These are phyloP conservation scores for Phlegmacium glaucopus DNA, from an alignment of 768 basidiomycete genomes.

Conservation along the genomic window DNA sequence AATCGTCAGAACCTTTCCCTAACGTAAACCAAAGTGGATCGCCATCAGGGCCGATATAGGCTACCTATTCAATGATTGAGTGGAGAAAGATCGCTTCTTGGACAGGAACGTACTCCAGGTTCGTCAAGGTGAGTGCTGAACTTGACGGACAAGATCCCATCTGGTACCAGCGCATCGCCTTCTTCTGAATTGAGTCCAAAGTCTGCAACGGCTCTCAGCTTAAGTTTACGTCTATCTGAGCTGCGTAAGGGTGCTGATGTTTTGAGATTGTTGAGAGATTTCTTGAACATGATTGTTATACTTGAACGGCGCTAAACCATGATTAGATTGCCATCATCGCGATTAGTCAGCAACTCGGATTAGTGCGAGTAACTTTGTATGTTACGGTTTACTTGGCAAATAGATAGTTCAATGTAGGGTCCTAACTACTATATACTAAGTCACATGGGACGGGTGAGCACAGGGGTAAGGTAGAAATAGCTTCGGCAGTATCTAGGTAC, in stretches of 20 bases:
- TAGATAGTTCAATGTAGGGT: no score
- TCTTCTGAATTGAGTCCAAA: conserved; percentile 52
- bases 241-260: conserved; percentile 73
- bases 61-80: conserved; percentile 39
- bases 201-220: conserved; percentile 47
- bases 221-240: conserved; percentile 73
- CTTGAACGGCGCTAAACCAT: neutral
- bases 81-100: conserved; percentile 1
- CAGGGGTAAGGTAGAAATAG: no score
- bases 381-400: no score
- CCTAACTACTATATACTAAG: no score
- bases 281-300: conserved; percentile 68
- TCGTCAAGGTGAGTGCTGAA: conserved; percentile 63
- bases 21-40: conserved; percentile 79
- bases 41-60: conserved; percentile 60
- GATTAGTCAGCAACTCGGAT: neutral
- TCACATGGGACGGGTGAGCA: no score
- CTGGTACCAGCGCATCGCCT: conserved; percentile 70
- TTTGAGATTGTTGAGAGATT: conserved; percentile 63
- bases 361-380: no score
- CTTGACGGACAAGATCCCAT: conserved; percentile 66
- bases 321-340: neutral
- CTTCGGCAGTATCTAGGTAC: no score
- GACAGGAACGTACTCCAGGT: conserved; percentile 49
- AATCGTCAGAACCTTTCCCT: conserved; percentile 62